Percentiles rank a stretch among this genome's conserved stretches.
Evolutionary conservation across 2,329 filamentous ascomycete genomes (phyloP).

Genomic region (Hortaea werneckii): DNA sequence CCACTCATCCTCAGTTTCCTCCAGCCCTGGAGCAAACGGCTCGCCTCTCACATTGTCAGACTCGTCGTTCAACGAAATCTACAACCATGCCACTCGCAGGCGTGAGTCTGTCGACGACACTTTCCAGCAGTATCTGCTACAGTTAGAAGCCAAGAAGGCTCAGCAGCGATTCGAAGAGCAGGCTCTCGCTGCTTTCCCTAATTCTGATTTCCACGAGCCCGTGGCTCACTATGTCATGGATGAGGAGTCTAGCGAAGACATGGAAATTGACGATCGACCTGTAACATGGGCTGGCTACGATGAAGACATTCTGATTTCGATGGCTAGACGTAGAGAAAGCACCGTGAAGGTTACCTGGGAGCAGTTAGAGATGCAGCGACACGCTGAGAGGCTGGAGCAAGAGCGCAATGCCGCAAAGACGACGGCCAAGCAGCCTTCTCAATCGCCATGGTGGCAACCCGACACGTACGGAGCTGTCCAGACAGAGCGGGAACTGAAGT

Average conservation of each 20-base stretch:
- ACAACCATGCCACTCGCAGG: conserved; percentile 45
- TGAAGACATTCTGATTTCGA: conserved; percentile 28
- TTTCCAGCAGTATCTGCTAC: conserved; percentile 66
- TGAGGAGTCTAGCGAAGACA: conserved; percentile 26
- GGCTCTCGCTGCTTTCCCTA: conserved; percentile 66
- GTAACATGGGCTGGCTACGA: conserved; percentile 27
- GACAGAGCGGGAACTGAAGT: conserved; percentile 36
- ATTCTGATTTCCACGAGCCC: conserved; percentile 56
- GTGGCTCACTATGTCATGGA: conserved; percentile 62
- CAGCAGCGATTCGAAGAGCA: conserved; percentile 70
- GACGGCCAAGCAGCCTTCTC: conserved; percentile 16
- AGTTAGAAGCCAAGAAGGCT: conserved; percentile 68
- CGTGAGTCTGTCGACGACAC: conserved; percentile 63
- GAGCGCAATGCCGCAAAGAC: conserved; percentile 35
- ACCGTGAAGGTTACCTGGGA: conserved; percentile 61
- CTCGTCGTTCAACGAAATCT: conserved; percentile 33
- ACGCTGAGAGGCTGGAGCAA: conserved; percentile 55
- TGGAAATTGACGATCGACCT: conserved; percentile 28
- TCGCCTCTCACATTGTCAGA: conserved; percentile 39
- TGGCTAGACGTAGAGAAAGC: conserved; percentile 43
- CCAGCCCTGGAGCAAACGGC: conserved; percentile 21
- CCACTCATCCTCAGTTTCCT: conserved; percentile 35
- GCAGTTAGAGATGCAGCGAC: conserved; percentile 68
- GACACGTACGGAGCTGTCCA: conserved; percentile 19
- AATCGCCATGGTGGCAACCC: conserved; percentile 30